These are phyloP conservation scores for Allium sativum DNA, from an alignment of 106 monocot species.

Conservation along the genomic window DNA sequence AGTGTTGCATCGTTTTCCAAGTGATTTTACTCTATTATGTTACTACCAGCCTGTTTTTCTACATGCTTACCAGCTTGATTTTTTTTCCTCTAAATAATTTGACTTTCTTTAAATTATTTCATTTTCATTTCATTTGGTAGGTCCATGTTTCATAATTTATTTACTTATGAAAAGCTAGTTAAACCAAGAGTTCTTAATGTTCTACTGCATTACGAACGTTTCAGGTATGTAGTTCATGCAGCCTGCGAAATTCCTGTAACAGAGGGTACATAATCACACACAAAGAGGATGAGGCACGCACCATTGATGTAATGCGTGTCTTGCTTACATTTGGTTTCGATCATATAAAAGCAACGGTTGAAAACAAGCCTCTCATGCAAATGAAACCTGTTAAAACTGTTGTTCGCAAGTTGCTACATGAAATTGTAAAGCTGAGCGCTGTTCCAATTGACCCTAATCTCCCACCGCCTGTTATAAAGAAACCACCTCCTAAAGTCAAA, in stretches of 20 bases:
- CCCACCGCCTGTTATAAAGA: constrained; percentile 73
- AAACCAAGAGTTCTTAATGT: constrained; percentile 1
- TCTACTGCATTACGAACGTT: neutral
- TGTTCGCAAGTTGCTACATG: constrained; percentile 77
- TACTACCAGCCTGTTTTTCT: no score
- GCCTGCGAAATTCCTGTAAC: constrained; percentile 60
- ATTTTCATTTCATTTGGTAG: neutral
- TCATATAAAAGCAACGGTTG: constrained; percentile 63
- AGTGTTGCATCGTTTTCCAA: neutral
- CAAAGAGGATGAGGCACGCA: constrained; percentile 94
- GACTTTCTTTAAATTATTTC: neutral
- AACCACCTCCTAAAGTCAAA: constrained; percentile 78
- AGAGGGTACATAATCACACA: constrained; percentile 75
- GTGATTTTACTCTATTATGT: neutral
- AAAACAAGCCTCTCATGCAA: constrained; percentile 70
- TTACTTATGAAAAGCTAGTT: neutral
- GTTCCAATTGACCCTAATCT: constrained; percentile 94
- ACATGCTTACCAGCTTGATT: no score
- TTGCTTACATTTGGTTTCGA: constrained; percentile 82
- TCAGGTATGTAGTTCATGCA: constrained; percentile 98
- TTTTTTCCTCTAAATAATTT: no score
- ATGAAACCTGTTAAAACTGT: constrained; percentile 70
- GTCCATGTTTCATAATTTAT: neutral
- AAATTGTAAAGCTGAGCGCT: constrained; percentile 75
- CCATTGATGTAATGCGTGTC: constrained; percentile 89